A percentile compares a stretch with the other conserved stretches of the same genome.
Evolutionary conservation across 441 rosid genomes (phyloP).

Genomic region (Gossypium schwendimanii): DNA sequence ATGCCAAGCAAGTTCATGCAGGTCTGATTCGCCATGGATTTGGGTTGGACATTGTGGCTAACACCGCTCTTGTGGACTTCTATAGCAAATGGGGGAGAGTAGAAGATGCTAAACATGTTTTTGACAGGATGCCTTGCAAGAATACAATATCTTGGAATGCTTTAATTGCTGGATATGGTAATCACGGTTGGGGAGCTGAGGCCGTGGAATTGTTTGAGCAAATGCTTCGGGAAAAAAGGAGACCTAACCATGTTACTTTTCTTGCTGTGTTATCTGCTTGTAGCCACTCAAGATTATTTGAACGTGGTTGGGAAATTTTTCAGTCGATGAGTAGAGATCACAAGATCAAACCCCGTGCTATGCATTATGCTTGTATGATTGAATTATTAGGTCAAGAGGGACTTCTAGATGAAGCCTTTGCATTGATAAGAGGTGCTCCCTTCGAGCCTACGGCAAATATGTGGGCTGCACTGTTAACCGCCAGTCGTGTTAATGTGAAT

Average conservation of each 20-base stretch:
- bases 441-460: slow-evolving; percentile 68
- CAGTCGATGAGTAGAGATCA: slow-evolving; percentile 58
- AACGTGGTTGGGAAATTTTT: slow-evolving; percentile 73
- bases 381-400: slow-evolving; percentile 78
- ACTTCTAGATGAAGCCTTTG: slow-evolving; percentile 76
- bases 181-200: slow-evolving; percentile 68
- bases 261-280: slow-evolving; percentile 82
- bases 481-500: slow-evolving; percentile 64
- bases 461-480: slow-evolving; percentile 92
- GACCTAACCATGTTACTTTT: slow-evolving; percentile 76
- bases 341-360: slow-evolving; percentile 73
- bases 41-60: slow-evolving; percentile 65
- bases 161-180: slow-evolving; percentile 75
- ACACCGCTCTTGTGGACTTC: slow-evolving; percentile 75
- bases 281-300: slow-evolving; percentile 63
- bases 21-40: slow-evolving; percentile 60
- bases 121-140: slow-evolving; percentile 65
- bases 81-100: slow-evolving; percentile 95
- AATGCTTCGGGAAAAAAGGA: slow-evolving; percentile 49
- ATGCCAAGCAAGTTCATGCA: slow-evolving; percentile 82
- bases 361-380: slow-evolving; percentile 84
- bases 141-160: slow-evolving; percentile 83
- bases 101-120: slow-evolving; percentile 63
- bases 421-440: slow-evolving; percentile 56
- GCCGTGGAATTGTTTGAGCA: slow-evolving; percentile 64